Base-by-base conservation (phyloP, 306 rosid species). In the Quercus mongolica region DNA sequence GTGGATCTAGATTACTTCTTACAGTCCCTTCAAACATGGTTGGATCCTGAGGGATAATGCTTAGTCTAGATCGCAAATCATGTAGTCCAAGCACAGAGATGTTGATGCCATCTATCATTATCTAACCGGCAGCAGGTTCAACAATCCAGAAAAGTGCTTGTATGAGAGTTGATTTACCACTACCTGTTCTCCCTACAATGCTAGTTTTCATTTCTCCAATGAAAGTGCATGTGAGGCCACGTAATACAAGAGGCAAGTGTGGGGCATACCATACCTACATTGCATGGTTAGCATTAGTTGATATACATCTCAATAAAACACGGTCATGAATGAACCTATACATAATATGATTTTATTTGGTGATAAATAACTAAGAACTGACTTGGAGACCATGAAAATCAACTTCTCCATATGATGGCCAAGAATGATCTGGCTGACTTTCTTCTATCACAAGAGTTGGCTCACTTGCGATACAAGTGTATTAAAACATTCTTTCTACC, bases 21-120 rank as follows among this genome's bases (percentile, higher is more conserved):
- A 92, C 88, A 3, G 98, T 91, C 54, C 98, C 97, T 85, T 90
- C 97, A 78, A 94, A 92, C 98, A 94, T 94, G 71, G 98, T 94
- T 73, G 98, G 97, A 71, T 94, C 97, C 72, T 92, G 97, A 77
- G 98, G 97, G 76, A 94, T 94, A 59, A 94, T 92, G 84, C 97
- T 92, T 30, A 92, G 84, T 87, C 86, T 89, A 74, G 86, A 89
- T 78, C 95, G 80, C 84, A 94, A 80, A 90, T 94, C 94, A 71
- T 92, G 97, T 76, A 94, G 86, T 73, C 98, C 98, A 21, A 92
- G 84, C 1, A 83, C 78, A 7, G 86, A 80, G 76, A 92, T 91
- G 86, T 91, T 75, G 85, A 90, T 81, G 28, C 77, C 69, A 70
- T 92, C 98, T 23, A 94, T 88, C 75, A 82, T 75, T 51, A 94